Evolutionary conservation across 768 basidiomycete species (phyloP).

Genomic region (Hygrocybe coccinea): DNA sequence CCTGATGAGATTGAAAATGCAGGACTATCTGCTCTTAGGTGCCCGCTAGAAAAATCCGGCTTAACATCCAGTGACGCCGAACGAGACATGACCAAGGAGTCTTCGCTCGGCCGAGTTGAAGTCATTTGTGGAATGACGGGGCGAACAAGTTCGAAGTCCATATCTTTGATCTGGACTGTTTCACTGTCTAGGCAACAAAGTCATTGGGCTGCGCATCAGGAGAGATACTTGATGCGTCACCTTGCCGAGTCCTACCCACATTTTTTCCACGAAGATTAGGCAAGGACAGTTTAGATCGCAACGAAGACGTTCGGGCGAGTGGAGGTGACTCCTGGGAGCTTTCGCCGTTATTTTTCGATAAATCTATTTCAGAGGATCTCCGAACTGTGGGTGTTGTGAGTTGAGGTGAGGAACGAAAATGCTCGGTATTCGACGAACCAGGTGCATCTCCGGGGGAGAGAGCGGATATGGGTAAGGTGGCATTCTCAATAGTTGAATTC

Average conservation of each 20-base stretch:
- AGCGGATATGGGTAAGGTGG: not conserved
- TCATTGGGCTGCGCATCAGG: slow-evolving; percentile 17
- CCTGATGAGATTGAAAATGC: slow-evolving; percentile 38
- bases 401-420: too few relatives aligned
- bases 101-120: slow-evolving; percentile 48
- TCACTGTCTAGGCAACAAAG: slow-evolving; percentile 40
- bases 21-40: slow-evolving; percentile 40
- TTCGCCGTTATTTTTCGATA: not conserved
- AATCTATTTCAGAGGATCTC: slow-evolving; percentile 1
- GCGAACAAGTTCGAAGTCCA: slow-evolving; percentile 74
- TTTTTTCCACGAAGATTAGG: slow-evolving; percentile 54
- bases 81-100: slow-evolving; percentile 40
- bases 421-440: too few relatives aligned
- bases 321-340: slow-evolving; percentile 10
- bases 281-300: slow-evolving; percentile 63
- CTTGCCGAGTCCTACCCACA: slow-evolving; percentile 27
- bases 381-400: not conserved
- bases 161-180: slow-evolving; percentile 70
- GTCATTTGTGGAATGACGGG: slow-evolving; percentile 47
- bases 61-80: slow-evolving; percentile 33
- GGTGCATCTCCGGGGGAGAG: too few relatives aligned
- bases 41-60: slow-evolving; percentile 16
- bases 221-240: slow-evolving; percentile 27
- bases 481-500: not conserved
- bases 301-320: slow-evolving; percentile 36